Base-by-base conservation (phyloP, 2,329 filamentous ascomycete species). In the Davidsoniella neocaledoniae region DNA sequence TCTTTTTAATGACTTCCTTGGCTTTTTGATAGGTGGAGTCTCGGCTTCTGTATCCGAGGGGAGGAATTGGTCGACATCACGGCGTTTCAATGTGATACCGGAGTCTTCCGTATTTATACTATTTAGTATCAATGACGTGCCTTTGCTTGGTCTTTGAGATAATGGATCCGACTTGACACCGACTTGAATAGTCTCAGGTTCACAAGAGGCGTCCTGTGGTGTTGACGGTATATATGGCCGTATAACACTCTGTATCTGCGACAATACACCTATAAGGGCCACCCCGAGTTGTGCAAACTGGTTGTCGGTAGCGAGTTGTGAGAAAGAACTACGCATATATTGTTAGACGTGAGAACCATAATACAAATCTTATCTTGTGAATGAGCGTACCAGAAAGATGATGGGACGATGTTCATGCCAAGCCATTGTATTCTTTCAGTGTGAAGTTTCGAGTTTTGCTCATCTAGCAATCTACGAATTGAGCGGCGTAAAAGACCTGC, bases 241-340 rank as follows among this genome's bases (percentile, higher is more conserved):
- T 12, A 53, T 40, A 29, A 43, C 47, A 19, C 25, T 36, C 19
- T 50, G 19, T 19, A 81, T 63, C 54, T 76, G 74, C 3, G 79
- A 79, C 52, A 88, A 64, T 1, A 75, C 64, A 17, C 74, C 77
- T 43, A 88, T 60, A 8, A 90, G 69, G 54, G 84, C 70, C 17
- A 86, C 66, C 3, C 84, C 85, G 2, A 90, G 68, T 3, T 77
- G 68, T 2, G 83, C 76, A 62, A 84, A 84, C 58, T 86, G 83
- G 33, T 73, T 76, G 61, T 88, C 83, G 16, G 79, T 79, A 3
- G 81, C 66, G 40, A 90, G 65, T 54, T 79, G 80, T 1, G 79
- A 78, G 61, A 90, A 88, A 1, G 75, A 66, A 4, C 74, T 79
- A 21, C 19, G 37, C 38, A 45, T n/a, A 47, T n/a, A 38, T 54